phyloP scores from a whole-genome alignment of 1,284 basidiomycete species.

The Ganoderma meredithae region DNA sequence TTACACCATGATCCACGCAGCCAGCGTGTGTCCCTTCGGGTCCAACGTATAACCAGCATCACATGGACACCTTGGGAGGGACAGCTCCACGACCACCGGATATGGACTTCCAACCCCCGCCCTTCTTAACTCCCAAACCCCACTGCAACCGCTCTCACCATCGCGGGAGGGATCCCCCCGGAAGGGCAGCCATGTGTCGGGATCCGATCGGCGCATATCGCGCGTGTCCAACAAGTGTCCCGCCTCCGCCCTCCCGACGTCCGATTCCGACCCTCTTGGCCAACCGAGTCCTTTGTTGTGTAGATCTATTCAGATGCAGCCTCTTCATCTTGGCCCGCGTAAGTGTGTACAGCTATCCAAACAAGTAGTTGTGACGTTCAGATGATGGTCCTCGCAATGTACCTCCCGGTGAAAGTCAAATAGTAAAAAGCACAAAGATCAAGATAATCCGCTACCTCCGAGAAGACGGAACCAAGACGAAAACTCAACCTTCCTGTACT shows the following conservation, averaged over 20 bases:
- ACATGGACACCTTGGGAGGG: not conserved
- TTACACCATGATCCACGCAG: not conserved
- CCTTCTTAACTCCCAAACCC: not conserved
- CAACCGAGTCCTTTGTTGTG: not conserved
- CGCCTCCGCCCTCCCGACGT: not conserved
- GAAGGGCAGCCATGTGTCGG: not conserved
- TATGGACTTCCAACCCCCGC: not conserved
- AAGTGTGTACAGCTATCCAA: not conserved
- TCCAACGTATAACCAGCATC: not conserved
- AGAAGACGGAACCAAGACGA: not conserved
- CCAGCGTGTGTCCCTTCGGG: not conserved
- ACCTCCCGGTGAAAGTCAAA: not conserved
- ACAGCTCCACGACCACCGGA: not conserved
- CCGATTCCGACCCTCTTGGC: not conserved
- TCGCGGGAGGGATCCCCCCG: not conserved
- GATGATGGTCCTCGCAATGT: not conserved
- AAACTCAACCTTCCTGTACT: not conserved
- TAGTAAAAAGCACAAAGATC: not conserved
- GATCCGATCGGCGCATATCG: not conserved
- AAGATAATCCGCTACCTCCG: not conserved
- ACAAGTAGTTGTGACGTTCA: not conserved
- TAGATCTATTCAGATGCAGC: not conserved
- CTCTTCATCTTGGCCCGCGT: not conserved
- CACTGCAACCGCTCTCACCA: not conserved
- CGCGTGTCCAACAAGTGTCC: not conserved